Base-by-base conservation (phyloP, 2,329 filamentous ascomycete species). In the Cucurbitaria berberidis region DNA sequence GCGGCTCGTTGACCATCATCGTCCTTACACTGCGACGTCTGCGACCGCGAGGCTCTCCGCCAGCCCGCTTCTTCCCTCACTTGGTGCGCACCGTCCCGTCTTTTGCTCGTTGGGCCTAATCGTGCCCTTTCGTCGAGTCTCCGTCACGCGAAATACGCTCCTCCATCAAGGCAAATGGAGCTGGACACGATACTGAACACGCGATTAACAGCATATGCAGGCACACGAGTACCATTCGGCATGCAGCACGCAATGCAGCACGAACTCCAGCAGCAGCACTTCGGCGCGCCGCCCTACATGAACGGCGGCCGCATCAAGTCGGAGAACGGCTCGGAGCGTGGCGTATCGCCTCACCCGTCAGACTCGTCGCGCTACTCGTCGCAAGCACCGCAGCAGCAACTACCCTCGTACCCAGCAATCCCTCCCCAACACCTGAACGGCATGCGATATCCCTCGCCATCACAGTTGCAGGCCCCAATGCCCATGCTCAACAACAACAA, bases 251-350 rank as follows among this genome's bases (percentile, higher is more conserved):
- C 70, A 24, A 76, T 76, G 74, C 74, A 76, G 62, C 73, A 75
- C 69, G 70, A 76, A 8, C 63, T 73, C 47, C 72, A 73, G 62
- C 74, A 68, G 59, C 74, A 74, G 57, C 77, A 79, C 63, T 80
- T 76, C 57, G 76, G 78, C 41, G 79, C 80, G 64, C 75, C 79
- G 51, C 76, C 78, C 65, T 74, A 80, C 75, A 72, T 77, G 59
- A 78, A 78, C 66, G 75, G 74, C 66, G 75, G 75, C 66, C 74
- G 78, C 69, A 81, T 82, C 75, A 82, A 82, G 61, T 84, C 82
- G 46, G 82, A 84, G 72, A 84, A 80, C 71, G 82, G 82, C 67
- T 83, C 83, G 54, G 84, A 86, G 63, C 82, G 83, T 57, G 82
- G 81, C 60, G 77, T 81, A 58, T 81, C 83, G 51, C 83, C 80